Evolutionary conservation across 2,329 filamentous ascomycete species (phyloP).

Genomic region (Cladophialophora yegresii): DNA sequence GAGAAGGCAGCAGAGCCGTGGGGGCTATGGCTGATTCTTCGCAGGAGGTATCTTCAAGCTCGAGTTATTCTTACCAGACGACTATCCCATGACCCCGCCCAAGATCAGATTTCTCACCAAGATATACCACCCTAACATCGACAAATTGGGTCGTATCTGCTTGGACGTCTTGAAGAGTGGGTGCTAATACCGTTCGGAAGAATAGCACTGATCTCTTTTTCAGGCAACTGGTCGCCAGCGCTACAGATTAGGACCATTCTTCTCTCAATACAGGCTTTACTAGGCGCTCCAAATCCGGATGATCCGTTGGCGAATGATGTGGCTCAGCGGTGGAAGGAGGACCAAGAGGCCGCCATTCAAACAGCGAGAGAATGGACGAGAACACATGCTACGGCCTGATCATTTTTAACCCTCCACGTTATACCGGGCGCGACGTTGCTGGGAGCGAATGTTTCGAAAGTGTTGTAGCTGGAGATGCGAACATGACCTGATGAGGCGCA

Average conservation of each 20-base stretch:
- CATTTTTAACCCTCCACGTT: not conserved
- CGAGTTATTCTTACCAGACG: conserved; percentile 94
- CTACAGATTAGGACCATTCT: conserved; percentile 97
- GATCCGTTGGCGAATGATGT: conserved; percentile 98
- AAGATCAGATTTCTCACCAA: conserved; percentile 99
- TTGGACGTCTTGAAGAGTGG: conserved; percentile 94
- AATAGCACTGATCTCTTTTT: conserved; percentile 15
- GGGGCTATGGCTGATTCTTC: conserved; percentile 11
- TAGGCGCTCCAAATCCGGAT: conserved; percentile 95
- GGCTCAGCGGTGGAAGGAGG: conserved; percentile 96
- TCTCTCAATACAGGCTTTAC: conserved; percentile 94
- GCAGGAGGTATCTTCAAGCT: conserved; percentile 87
- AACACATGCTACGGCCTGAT: conserved; percentile 65
- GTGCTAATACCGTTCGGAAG: conserved; percentile 36
- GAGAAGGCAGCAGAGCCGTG: not conserved
- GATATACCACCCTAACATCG: conserved; percentile 99
- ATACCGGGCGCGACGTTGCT: not conserved
- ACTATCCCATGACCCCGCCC: conserved; percentile 98
- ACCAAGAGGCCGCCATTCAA: conserved; percentile 87
- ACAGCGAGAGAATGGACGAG: conserved; percentile 80
- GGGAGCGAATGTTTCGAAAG: not conserved
- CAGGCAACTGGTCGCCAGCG: conserved; percentile 98
- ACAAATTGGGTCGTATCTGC: conserved; percentile 95
- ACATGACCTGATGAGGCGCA: not conserved
- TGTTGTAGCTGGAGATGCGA: not conserved